Conservation (phyloP, 2,329 filamentous ascomycete species). For the Cladosporium colombiae region DNA sequence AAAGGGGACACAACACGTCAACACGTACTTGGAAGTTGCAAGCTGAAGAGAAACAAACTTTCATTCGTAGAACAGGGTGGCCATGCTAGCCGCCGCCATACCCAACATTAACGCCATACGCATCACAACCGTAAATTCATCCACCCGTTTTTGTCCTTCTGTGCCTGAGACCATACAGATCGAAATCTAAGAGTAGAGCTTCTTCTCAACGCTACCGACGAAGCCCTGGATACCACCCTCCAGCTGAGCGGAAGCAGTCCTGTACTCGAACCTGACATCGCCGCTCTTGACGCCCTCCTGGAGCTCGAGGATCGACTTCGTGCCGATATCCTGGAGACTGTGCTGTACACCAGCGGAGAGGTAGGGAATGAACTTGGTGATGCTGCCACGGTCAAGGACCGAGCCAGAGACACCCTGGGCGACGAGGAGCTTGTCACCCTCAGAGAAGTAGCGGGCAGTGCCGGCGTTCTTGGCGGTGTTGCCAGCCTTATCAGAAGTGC, state of each 20-base stretch:
- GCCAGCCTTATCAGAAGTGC: conserved; percentile 68
- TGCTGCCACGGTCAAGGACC: conserved; percentile 77
- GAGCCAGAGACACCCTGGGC: conserved; percentile 93
- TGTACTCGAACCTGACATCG: conserved; percentile 85
- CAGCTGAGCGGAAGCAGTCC: conserved; percentile 90
- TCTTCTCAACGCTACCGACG: conserved; percentile 95
- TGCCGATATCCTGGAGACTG: conserved; percentile 92
- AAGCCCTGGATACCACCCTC: conserved; percentile 96
- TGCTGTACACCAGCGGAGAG: conserved; percentile 94
- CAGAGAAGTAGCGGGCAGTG: conserved; percentile 96
- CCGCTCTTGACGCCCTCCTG: conserved; percentile 74
- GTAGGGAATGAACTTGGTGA: conserved; percentile 95
- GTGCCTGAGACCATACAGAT: background rate
- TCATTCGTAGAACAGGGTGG: conserved; percentile 5
- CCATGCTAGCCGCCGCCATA: conserved; percentile 3
- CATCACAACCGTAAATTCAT: conserved; percentile 21
- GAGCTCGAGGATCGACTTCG: conserved; percentile 75
- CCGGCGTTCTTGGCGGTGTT: conserved; percentile 98
- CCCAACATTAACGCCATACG: conserved; percentile 18
- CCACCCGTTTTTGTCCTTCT: conserved; percentile 12
- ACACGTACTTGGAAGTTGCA: background rate
- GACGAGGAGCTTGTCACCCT: conserved; percentile 90
- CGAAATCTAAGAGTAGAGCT: conserved; percentile 80
- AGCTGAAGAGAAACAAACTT: background rate
- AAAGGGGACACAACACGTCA: background rate